Conservation (phyloP, 257 asterid genomes). For the Rhazya stricta region DNA sequence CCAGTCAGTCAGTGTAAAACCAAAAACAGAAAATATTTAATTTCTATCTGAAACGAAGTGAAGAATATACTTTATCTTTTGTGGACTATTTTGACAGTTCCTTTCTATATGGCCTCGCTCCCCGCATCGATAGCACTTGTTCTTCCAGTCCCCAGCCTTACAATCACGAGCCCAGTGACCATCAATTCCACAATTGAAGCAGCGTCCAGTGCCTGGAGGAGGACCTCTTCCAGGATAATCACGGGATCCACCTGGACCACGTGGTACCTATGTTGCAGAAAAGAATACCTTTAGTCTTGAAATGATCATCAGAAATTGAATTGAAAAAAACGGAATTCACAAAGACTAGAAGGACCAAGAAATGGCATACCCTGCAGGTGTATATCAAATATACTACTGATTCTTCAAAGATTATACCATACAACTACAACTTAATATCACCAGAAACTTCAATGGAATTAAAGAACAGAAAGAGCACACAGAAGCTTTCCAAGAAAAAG, state of each 20-base stretch:
- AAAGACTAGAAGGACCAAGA: neutral
- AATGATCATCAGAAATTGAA: neutral
- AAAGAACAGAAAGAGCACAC: neutral
- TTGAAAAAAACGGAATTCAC: neutral
- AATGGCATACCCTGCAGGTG: neutral
- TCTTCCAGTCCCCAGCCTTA: constrained; percentile 69
- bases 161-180: constrained; percentile 71
- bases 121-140: constrained; percentile 62
- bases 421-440: neutral
- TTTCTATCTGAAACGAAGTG: neutral
- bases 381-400: neutral
- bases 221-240: constrained; percentile 54
- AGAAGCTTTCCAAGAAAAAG: neutral
- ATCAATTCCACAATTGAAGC: constrained; percentile 62
- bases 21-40: neutral
- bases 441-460: neutral
- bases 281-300: neutral
- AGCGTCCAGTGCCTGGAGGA: constrained; percentile 59
- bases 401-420: neutral
- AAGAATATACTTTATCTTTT: constrained; percentile 34
- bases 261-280: constrained; percentile 40
- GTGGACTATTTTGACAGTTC: constrained; percentile 51
- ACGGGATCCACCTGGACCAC: constrained; percentile 62
- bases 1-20: neutral
- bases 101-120: constrained; percentile 58